Evolutionary conservation across 345 rosid genomes (phyloP), one percentile per base, ranked within the genome.

Genomic region (Arabidopsis thaliana): DNA sequence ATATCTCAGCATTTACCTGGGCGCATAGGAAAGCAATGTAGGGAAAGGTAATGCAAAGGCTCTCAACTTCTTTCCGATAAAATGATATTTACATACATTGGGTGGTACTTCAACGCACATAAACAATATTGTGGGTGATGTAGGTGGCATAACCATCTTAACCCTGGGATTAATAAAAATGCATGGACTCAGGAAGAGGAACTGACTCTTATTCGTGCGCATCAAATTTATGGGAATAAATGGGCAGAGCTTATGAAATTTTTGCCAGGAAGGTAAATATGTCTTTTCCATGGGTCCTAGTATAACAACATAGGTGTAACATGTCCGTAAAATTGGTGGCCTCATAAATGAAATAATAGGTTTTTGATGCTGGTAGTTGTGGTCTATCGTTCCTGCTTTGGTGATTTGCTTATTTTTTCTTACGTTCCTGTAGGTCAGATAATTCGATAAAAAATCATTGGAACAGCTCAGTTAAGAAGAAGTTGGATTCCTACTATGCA

Each of bases 121-220:
- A 65, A 59, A 25, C 64, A 72, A 67, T 67, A 33, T 79, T 46
- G 70, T 60, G 78, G 52, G 22, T 67, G 41, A 63, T 78, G 72
- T 70, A 96, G 99, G 94, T 96, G 99, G 99, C 99, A 96, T 83
- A 96, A 96, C 85, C 99, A 96, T 87, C 91, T 93, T 68, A 96
- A 96, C 86, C 99, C 99, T 67, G 82, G 80, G 38, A 96, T 96
- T 81, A 96, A 91, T 81, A 96, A 89, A 78, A 96, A 96, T 82
- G 95, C 99, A 48, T 96, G 99, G 99, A 92, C 97, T 74, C 98
- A 93, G 72, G 93, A 93, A 79, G 99, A 96, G 82, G 99, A 96
- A 81, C 51, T 96, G 85, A 96, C 91, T 58, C 85, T 96, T 81
- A 87, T 96, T 72, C 96, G 93, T 71, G 99, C 98, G 45, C 99